These are phyloP conservation scores for Apiotrichum domesticum DNA, from an alignment of 1,284 basidiomycete genomes.

Conservation along the genomic window DNA sequence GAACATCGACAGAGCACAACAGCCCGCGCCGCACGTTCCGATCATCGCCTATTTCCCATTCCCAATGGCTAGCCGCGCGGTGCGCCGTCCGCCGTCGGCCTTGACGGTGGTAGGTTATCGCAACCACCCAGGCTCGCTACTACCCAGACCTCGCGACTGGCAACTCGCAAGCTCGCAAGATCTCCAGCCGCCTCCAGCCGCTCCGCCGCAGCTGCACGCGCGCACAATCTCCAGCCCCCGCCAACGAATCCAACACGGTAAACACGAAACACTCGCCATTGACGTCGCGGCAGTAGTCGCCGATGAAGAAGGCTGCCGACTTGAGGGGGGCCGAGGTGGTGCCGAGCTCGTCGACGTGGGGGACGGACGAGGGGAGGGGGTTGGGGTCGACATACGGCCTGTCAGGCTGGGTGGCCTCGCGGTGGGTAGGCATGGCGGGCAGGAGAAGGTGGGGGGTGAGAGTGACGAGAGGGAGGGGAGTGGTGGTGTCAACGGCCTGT, in stretches of 20 bases:
- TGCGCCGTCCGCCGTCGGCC: no score
- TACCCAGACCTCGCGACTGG: no score
- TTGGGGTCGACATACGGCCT: slow-evolving; percentile 62
- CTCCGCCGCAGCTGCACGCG: no score
- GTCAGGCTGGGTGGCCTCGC: slow-evolving; percentile 37
- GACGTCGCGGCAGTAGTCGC: slow-evolving; percentile 89
- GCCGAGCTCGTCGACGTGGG: slow-evolving; percentile 85
- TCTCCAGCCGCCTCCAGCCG: no score
- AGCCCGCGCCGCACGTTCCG: no score
- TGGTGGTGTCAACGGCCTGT: neutral
- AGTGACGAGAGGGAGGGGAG: neutral
- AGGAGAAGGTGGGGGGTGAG: neutral
- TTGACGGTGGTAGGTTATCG: no score
- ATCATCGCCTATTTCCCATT: no score
- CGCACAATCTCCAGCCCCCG: no score
- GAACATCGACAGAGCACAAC: no score
- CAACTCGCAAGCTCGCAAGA: no score
- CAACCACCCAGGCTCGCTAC: no score
- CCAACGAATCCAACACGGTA: no score
- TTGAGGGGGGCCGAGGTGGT: slow-evolving; percentile 90
- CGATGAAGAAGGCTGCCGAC: slow-evolving; percentile 95
- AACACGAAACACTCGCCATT: slow-evolving; percentile 63
- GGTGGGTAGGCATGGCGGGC: slow-evolving; percentile 29
- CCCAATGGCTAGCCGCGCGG: neutral
- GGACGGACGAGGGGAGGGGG: slow-evolving; percentile 65